These are phyloP conservation scores for Mycena venus DNA, from an alignment of 768 basidiomycete species.

Conservation along the genomic window DNA sequence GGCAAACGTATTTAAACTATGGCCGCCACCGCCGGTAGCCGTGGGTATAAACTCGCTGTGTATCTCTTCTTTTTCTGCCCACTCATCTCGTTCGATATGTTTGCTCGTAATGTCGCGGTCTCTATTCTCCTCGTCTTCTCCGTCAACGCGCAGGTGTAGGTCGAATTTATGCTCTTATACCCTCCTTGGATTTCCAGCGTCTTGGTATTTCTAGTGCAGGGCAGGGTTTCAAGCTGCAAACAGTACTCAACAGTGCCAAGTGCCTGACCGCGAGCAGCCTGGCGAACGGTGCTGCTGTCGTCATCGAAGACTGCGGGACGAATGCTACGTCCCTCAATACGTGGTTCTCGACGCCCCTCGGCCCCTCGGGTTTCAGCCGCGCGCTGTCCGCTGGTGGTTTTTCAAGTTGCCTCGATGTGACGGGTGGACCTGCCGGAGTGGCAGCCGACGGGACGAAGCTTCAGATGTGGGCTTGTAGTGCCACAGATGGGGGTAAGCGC, in stretches of 20 bases:
- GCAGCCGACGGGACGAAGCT: constrained; percentile 12
- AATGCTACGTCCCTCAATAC: constrained; percentile 14
- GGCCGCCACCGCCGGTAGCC: neutral
- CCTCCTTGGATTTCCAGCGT: constrained; percentile 11
- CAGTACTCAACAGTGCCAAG: neutral
- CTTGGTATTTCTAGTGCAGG: constrained; percentile 6
- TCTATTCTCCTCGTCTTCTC: constrained; percentile 6
- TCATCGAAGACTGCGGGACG: constrained; percentile 13
- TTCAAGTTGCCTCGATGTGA: constrained; percentile 7
- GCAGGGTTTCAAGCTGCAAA: constrained; percentile 1
- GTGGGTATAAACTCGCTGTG: neutral
- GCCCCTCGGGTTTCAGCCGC: neutral
- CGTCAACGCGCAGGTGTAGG: constrained; percentile 13
- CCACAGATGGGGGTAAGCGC: neutral
- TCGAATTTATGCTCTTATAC: neutral
- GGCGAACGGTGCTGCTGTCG: constrained; percentile 6
- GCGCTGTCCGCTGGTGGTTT: constrained; percentile 3
- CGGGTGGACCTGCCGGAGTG: constrained; percentile 2
- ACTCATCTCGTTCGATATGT: constrained; percentile 8
- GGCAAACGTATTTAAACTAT: too few species aligned
- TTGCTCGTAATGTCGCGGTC: constrained; percentile 8
- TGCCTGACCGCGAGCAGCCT: constrained; percentile 10
- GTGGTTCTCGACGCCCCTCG: constrained; percentile 2
- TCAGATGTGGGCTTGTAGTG: constrained; percentile 5
- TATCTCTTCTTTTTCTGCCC: neutral